These are phyloP conservation scores for Schwanniomyces sp. DNA, from an alignment of 805 yeast genomes.

Conservation along the genomic window DNA sequence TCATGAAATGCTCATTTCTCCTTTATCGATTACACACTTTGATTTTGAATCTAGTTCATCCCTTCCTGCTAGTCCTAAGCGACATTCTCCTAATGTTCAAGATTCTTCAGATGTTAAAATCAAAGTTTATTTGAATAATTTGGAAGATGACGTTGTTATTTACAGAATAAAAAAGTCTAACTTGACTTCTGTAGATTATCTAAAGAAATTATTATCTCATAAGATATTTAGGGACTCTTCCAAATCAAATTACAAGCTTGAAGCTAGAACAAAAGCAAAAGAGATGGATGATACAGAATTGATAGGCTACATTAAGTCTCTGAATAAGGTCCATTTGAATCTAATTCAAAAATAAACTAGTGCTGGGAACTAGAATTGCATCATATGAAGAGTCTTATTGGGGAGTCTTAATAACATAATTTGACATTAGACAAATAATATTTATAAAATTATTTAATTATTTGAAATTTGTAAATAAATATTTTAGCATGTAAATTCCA, in stretches of 20 bases:
- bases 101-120: neutral
- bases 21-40: neutral
- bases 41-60: neutral
- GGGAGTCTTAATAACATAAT: no score
- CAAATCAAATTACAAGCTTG: slow-evolving; percentile 23
- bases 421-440: neutral
- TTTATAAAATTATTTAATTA: neutral
- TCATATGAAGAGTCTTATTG: no score
- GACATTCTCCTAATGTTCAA: neutral
- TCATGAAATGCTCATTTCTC: neutral
- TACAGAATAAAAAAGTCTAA: slow-evolving; percentile 21
- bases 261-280: slow-evolving; percentile 12
- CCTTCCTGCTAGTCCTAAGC: neutral
- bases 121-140: neutral
- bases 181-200: slow-evolving; percentile 21
- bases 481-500: neutral
- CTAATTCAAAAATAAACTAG: slow-evolving; percentile 14
- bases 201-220: slow-evolving; percentile 25
- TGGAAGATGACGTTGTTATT: slow-evolving; percentile 25
- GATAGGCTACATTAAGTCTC: slow-evolving; percentile 15
- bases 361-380: neutral
- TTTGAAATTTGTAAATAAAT: neutral
- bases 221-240: slow-evolving; percentile 32
- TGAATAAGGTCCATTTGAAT: slow-evolving; percentile 22
- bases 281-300: slow-evolving; percentile 14